A percentile compares a stretch with the other conserved stretches of the same genome.
Evolutionary conservation across 2,329 filamentous ascomycete genomes (phyloP).

Genomic region (Aspergillus neoniger): DNA sequence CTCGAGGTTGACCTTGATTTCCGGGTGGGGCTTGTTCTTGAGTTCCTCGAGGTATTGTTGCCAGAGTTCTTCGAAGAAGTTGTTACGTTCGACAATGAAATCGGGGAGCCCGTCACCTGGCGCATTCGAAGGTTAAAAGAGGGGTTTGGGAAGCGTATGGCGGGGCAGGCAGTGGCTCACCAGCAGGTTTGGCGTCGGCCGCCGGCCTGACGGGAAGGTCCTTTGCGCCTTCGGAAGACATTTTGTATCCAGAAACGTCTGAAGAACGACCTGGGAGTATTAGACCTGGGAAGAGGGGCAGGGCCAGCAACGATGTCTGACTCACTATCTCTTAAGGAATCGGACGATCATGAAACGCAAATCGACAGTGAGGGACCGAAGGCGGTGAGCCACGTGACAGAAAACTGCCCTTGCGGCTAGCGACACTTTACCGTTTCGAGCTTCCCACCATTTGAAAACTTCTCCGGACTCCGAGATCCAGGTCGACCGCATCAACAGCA

Average conservation of each 20-base stretch:
- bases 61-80: slow-evolving; percentile 87
- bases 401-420: slow-evolving; percentile 39
- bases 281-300: slow-evolving; percentile 23
- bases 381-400: slow-evolving; percentile 40
- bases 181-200: slow-evolving; percentile 30
- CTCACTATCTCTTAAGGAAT: slow-evolving; percentile 7
- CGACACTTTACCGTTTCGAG: slow-evolving; percentile 48
- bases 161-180: slow-evolving; percentile 34
- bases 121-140: slow-evolving; percentile 27
- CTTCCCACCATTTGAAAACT: slow-evolving; percentile 47
- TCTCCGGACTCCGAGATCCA: slow-evolving; percentile 34
- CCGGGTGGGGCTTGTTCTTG: slow-evolving; percentile 50
- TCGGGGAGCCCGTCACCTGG: slow-evolving; percentile 57
- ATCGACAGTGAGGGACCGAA: slow-evolving; percentile 27
- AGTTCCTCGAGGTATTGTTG: slow-evolving; percentile 78
- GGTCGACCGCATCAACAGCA: slow-evolving; percentile 30
- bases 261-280: slow-evolving; percentile 20
- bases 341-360: slow-evolving; percentile 13
- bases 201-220: slow-evolving; percentile 40
- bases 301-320: slow-evolving; percentile 17
- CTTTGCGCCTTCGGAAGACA: slow-evolving; percentile 40
- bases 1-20: slow-evolving; percentile 53
- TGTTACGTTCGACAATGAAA: slow-evolving; percentile 80
- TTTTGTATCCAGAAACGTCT: slow-evolving; percentile 22
- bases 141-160: slow-evolving; percentile 34